phyloP scores from a whole-genome alignment of 2,329 filamentous ascomycete genomes.

The Botryotinia narcissicola region DNA sequence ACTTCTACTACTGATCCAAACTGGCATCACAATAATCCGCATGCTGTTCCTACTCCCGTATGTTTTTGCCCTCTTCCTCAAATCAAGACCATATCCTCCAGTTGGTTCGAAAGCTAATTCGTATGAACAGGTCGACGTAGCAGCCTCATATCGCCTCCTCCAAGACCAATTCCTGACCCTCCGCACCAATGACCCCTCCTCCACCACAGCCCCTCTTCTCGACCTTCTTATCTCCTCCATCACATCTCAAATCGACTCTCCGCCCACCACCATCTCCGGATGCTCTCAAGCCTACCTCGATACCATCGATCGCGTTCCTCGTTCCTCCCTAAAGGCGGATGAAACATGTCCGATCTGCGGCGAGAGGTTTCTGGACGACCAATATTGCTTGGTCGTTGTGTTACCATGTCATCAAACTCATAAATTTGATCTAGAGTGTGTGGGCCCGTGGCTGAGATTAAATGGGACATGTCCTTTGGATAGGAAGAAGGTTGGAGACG shows the following conservation, averaged over 20 bases:
- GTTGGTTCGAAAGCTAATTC: not conserved
- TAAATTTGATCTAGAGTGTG: slow-evolving; percentile 65
- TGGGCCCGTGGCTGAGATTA: slow-evolving; percentile 61
- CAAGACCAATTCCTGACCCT: slow-evolving; percentile 55
- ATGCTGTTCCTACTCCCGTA: slow-evolving; percentile 55
- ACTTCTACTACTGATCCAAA: slow-evolving; percentile 27
- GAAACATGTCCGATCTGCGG: slow-evolving; percentile 65
- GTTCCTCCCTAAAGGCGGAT: slow-evolving; percentile 45
- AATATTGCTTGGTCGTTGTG: slow-evolving; percentile 61
- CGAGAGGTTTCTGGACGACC: slow-evolving; percentile 59
- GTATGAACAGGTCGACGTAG: slow-evolving; percentile 47
- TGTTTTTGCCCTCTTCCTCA: not conserved
- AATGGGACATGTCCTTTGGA: slow-evolving; percentile 66
- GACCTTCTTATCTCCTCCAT: slow-evolving; percentile 48
- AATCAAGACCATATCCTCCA: not conserved
- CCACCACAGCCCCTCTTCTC: slow-evolving; percentile 47
- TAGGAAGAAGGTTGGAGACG: slow-evolving; percentile 51
- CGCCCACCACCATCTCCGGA: slow-evolving; percentile 51
- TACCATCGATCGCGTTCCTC: slow-evolving; percentile 55
- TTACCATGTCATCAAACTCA: slow-evolving; percentile 60
- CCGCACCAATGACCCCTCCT: slow-evolving; percentile 45
- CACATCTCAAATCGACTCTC: slow-evolving; percentile 51
- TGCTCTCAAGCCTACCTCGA: slow-evolving; percentile 60
- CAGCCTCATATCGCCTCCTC: slow-evolving; percentile 57
- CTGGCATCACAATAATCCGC: slow-evolving; percentile 48